Conservation (phyloP, 2,329 filamentous ascomycete genomes). For the Mariannaea sp. region DNA sequence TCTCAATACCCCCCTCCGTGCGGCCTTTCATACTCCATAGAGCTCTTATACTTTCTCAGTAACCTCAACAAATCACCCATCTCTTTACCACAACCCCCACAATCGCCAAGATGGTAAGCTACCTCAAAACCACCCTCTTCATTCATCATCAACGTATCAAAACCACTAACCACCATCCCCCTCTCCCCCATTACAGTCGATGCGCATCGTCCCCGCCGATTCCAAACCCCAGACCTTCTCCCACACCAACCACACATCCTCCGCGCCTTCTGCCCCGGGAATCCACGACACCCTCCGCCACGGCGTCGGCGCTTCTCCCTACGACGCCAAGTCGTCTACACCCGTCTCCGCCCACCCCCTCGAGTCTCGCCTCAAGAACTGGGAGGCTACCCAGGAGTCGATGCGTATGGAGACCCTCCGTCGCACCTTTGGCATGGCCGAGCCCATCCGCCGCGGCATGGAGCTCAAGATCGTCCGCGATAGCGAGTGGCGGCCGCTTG, state of each 20-base stretch:
- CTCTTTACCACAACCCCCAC: constrained; percentile 1
- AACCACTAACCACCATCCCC: constrained; percentile 29
- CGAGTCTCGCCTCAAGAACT: constrained; percentile 84
- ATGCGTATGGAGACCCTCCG: constrained; percentile 89
- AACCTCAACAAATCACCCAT: constrained; percentile 6
- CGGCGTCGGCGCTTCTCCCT: constrained; percentile 71
- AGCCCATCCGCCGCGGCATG: constrained; percentile 92
- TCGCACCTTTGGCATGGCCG: constrained; percentile 86
- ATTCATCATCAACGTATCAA: background rate
- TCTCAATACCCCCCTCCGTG: background rate
- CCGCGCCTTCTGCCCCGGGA: constrained; percentile 88
- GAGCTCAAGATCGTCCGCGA: constrained; percentile 86
- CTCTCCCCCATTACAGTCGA: constrained; percentile 61
- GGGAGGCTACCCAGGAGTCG: constrained; percentile 86
- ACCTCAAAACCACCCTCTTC: constrained; percentile 16
- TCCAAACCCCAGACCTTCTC: constrained; percentile 68
- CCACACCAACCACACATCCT: constrained; percentile 64
- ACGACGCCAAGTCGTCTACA: constrained; percentile 49
- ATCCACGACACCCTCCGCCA: constrained; percentile 91
- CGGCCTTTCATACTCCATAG: background rate
- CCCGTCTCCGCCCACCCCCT: constrained; percentile 79
- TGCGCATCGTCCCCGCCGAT: constrained; percentile 83
- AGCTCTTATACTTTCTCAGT: background rate
- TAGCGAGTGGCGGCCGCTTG: constrained; percentile 78
- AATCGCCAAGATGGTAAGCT: constrained; percentile 56